Percentiles rank a stretch among this genome's conserved stretches.
phyloP scores from a whole-genome alignment of 2,329 filamentous ascomycete genomes.

The Gaeumannomyces sp. region DNA sequence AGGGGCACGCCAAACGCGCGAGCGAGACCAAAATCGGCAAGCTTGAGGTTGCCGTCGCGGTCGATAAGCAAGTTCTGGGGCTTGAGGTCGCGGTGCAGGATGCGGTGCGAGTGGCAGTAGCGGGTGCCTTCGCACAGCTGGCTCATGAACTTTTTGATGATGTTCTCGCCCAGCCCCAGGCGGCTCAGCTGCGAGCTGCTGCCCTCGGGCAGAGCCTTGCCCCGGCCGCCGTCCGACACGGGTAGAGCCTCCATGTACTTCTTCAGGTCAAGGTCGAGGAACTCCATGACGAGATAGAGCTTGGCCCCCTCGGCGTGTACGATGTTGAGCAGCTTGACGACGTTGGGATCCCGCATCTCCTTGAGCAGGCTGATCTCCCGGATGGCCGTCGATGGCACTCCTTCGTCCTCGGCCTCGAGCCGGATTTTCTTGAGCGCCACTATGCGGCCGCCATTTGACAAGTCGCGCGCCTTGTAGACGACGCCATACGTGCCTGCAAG shows the following conservation, averaged over 20 bases:
- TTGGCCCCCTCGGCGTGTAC: conserved; percentile 90
- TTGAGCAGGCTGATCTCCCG: conserved; percentile 87
- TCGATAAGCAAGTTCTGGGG: conserved; percentile 82
- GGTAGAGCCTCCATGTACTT: conserved; percentile 91
- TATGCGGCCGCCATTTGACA: conserved; percentile 70
- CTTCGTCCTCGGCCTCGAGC: conserved; percentile 86
- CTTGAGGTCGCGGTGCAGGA: conserved; percentile 79
- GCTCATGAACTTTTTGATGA: conserved; percentile 88
- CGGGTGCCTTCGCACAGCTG: conserved; percentile 74
- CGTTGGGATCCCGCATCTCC: conserved; percentile 86
- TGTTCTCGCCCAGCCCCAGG: conserved; percentile 67
- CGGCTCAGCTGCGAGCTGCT: conserved; percentile 55
- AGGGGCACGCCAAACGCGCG: conserved; percentile 83
- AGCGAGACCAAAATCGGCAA: conserved; percentile 82
- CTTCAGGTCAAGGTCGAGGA: conserved; percentile 81
- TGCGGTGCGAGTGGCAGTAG: conserved; percentile 80
- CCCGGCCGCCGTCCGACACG: conserved; percentile 71
- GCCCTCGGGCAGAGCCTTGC: conserved; percentile 74
- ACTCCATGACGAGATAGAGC: conserved; percentile 85
- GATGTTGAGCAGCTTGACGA: conserved; percentile 79
- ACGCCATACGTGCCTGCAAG: conserved; percentile 76
- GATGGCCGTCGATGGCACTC: conserved; percentile 82
- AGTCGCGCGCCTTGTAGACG: conserved; percentile 84
- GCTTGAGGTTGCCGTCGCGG: conserved; percentile 77
- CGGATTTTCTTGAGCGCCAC: conserved; percentile 90